A percentile compares a stretch with the other conserved stretches of the same genome.
phyloP scores from a whole-genome alignment of 2,329 filamentous ascomycete species.

The Verticillium zaregamsianum region DNA sequence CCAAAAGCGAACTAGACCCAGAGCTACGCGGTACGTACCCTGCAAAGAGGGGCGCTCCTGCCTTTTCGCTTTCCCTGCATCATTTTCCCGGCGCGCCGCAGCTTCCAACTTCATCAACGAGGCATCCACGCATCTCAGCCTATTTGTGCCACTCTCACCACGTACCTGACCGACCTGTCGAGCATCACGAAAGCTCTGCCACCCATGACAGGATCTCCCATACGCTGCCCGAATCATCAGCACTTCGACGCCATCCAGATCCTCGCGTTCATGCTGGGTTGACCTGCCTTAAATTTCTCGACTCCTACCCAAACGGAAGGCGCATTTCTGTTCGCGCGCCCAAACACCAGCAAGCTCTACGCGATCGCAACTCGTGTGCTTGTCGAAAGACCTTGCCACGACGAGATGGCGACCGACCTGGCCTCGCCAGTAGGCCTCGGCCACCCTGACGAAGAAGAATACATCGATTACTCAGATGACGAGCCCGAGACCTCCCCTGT shows the following conservation, averaged over 20 bases:
- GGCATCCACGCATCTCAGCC: neutral
- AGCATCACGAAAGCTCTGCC: neutral
- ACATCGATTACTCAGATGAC: constrained; percentile 13
- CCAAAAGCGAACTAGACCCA: neutral
- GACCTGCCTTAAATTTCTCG: neutral
- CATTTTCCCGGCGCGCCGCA: neutral
- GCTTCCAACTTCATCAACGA: neutral
- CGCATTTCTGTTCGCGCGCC: neutral
- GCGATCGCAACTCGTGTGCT: too few species aligned
- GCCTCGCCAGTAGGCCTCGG: constrained; percentile 4
- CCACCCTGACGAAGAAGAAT: constrained; percentile 8
- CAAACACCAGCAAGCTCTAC: neutral
- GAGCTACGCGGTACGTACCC: neutral
- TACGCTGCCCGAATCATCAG: neutral
- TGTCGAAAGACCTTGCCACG: too few species aligned
- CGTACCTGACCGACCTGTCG: neutral
- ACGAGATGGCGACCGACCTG: constrained; percentile 8
- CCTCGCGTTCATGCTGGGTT: neutral
- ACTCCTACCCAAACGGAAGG: neutral
- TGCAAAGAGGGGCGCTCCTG: neutral
- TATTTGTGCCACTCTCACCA: neutral
- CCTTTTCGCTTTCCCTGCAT: neutral
- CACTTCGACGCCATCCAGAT: neutral
- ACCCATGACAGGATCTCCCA: too few species aligned
- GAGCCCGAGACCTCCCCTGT: constrained; percentile 1